Percentiles rank a stretch among this genome's conserved stretches.
Evolutionary conservation across 129 eudicot species (phyloP).

Genomic region (Ambrosia artemisiifolia): DNA sequence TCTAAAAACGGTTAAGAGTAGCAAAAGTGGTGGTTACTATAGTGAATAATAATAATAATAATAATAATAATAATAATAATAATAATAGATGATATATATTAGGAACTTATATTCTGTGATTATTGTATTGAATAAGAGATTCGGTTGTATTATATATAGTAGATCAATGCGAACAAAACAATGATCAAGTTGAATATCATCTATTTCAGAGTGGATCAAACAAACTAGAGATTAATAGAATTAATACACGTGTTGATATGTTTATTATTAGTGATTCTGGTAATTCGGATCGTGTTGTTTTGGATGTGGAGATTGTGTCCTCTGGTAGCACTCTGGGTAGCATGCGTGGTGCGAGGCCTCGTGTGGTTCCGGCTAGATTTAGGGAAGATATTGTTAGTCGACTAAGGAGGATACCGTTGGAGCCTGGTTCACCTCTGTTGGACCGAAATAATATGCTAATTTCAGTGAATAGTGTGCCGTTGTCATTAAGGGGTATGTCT

Average conservation of each 20-base stretch:
- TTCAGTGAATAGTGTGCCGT: slow-evolving; percentile 30
- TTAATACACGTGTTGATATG: slow-evolving; percentile 11
- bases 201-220: too few species aligned
- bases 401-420: slow-evolving; percentile 44
- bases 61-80: too few species aligned
- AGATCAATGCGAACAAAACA: too few species aligned
- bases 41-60: too few species aligned
- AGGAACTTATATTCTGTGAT: too few species aligned
- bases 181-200: too few species aligned
- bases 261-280: slow-evolving; percentile 26
- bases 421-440: slow-evolving; percentile 56
- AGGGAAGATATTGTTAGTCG: slow-evolving; percentile 50
- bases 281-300: slow-evolving; percentile 25
- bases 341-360: slow-evolving; percentile 32
- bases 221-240: slow-evolving; percentile 14
- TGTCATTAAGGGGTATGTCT: slow-evolving; percentile 43
- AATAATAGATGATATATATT: too few species aligned
- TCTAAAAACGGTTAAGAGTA: too few species aligned
- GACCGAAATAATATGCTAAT: slow-evolving; percentile 31
- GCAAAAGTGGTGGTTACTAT: too few species aligned
- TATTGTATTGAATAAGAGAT: too few species aligned
- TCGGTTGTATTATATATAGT: too few species aligned
- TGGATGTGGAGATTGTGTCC: slow-evolving; percentile 63
- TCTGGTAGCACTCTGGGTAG: slow-evolving; percentile 42
- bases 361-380: slow-evolving; percentile 58